Percentiles rank a stretch among this genome's conserved stretches.
Conservation (phyloP, 2,329 filamentous ascomycete species). For the Ophiostoma ulmi region DNA sequence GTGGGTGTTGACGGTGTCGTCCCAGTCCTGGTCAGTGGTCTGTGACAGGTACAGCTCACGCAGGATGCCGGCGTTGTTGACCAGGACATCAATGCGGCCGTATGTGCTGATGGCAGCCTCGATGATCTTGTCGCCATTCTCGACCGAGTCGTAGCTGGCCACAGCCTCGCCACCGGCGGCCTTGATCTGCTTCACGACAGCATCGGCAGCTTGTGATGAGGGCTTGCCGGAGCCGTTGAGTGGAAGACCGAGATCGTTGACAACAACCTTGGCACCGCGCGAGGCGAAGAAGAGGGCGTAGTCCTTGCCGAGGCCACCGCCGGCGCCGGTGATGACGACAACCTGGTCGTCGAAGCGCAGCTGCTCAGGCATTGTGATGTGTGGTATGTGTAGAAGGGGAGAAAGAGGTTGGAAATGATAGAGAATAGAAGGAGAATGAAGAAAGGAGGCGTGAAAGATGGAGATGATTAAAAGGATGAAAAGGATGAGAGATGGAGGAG, state of each 20-base stretch:
- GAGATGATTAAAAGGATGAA: slow-evolving; percentile 11
- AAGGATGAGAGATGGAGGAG: not conserved
- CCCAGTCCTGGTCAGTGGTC: slow-evolving; percentile 96
- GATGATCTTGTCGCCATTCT: slow-evolving; percentile 91
- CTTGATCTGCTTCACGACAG: slow-evolving; percentile 78
- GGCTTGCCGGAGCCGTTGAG: not conserved
- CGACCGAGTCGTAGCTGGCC: slow-evolving; percentile 94
- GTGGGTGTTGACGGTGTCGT: slow-evolving; percentile 88
- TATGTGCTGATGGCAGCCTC: slow-evolving; percentile 75
- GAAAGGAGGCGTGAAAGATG: not conserved
- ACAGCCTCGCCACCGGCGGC: slow-evolving; percentile 89
- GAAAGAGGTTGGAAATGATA: not conserved
- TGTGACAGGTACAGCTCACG: slow-evolving; percentile 98
- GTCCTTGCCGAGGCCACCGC: slow-evolving; percentile 73
- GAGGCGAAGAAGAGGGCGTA: slow-evolving; percentile 88
- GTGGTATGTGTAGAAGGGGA: slow-evolving; percentile 24
- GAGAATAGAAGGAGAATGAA: not conserved
- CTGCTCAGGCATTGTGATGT: slow-evolving; percentile 52
- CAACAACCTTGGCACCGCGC: slow-evolving; percentile 69
- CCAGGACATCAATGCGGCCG: slow-evolving; percentile 85
- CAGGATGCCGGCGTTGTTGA: slow-evolving; percentile 97
- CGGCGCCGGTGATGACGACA: slow-evolving; percentile 81
- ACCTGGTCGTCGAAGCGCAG: slow-evolving; percentile 83
- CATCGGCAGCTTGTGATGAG: slow-evolving; percentile 64
- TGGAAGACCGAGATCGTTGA: slow-evolving; percentile 69